Percentiles rank a stretch among this genome's conserved stretches.
These are phyloP conservation scores for Paramecium bursaria DNA, from an alignment of 73 alveolate genomes.

Conservation along the genomic window DNA sequence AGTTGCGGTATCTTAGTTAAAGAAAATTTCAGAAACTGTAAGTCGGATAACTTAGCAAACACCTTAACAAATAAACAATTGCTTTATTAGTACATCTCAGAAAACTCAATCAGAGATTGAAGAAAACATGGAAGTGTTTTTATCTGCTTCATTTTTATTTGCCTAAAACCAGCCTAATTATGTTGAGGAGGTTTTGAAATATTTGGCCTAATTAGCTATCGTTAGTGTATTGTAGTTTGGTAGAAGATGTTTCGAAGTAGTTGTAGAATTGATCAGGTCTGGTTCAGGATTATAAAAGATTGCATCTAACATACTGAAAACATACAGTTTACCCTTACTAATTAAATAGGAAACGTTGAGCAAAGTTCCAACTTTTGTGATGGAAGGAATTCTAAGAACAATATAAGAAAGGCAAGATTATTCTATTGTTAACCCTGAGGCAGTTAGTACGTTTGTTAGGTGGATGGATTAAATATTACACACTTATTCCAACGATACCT, in stretches of 20 bases:
- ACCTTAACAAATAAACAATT: neutral
- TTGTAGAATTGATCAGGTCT: slow-evolving; percentile 41
- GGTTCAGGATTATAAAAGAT: slow-evolving; percentile 39
- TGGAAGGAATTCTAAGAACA: slow-evolving; percentile 58
- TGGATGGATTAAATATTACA: slow-evolving; percentile 51
- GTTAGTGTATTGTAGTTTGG: slow-evolving; percentile 15
- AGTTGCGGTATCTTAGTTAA: neutral
- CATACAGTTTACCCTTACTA: slow-evolving; percentile 36
- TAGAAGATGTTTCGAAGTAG: slow-evolving; percentile 43
- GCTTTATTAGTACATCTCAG: neutral
- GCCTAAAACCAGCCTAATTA: slow-evolving; percentile 43
- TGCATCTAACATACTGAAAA: slow-evolving; percentile 9
- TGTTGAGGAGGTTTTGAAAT: slow-evolving; percentile 2
- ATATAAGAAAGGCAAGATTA: slow-evolving; percentile 43
- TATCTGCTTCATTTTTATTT: slow-evolving; percentile 12
- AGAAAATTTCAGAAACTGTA: slow-evolving; percentile 1
- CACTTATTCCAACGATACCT: neutral
- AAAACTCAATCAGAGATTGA: neutral
- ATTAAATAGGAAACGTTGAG: slow-evolving; percentile 2
- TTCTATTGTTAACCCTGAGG: neutral
- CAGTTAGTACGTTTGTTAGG: neutral
- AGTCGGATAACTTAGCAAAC: neutral
- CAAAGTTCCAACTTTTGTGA: slow-evolving; percentile 45
- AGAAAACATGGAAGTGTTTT: slow-evolving; percentile 10
- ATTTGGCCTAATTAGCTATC: slow-evolving; percentile 52